Conservation (phyloP, 2,329 filamentous ascomycete genomes). For the Knoxdaviesia capensis region DNA sequence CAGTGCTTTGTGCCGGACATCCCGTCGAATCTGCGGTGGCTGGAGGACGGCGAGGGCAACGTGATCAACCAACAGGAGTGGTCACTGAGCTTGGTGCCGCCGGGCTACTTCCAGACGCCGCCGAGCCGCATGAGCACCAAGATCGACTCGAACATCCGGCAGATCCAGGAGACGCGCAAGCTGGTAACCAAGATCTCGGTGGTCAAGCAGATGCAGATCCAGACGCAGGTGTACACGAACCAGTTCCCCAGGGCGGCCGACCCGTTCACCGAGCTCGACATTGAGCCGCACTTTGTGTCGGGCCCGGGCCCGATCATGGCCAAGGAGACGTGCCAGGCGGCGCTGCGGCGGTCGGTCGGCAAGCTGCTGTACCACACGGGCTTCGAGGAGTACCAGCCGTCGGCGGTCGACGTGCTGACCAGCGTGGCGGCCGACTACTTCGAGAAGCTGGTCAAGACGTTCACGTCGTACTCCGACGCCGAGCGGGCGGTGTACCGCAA, state of each 20-base stretch:
- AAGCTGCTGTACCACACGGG: constrained; percentile 93
- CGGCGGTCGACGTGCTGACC: constrained; percentile 74
- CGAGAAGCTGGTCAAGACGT: constrained; percentile 56
- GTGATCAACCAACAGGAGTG: constrained; percentile 78
- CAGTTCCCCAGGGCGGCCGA: constrained; percentile 95
- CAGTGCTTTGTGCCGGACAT: constrained; percentile 75
- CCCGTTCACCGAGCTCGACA: constrained; percentile 71
- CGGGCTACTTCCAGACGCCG: constrained; percentile 56
- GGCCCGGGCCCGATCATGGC: constrained; percentile 81
- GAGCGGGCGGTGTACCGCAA: constrained; percentile 36
- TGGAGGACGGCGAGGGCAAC: constrained; percentile 74
- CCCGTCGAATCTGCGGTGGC: constrained; percentile 59
- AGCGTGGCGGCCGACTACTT: constrained; percentile 85
- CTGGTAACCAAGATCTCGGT: constrained; percentile 91
- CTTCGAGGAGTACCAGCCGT: constrained; percentile 93
- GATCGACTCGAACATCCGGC: constrained; percentile 77
- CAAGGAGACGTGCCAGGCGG: constrained; percentile 59
- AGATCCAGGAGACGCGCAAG: constrained; percentile 93
- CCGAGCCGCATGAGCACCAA: constrained; percentile 54
- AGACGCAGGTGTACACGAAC: constrained; percentile 92
- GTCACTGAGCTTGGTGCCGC: constrained; percentile 56
- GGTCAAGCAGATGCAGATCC: constrained; percentile 98
- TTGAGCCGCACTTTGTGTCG: constrained; percentile 73
- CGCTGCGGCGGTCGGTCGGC: constrained; percentile 74
- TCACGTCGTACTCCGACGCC: constrained; percentile 66